phyloP scores from a whole-genome alignment of 257 asterid genomes.

The Solanum ahanhuiri region DNA sequence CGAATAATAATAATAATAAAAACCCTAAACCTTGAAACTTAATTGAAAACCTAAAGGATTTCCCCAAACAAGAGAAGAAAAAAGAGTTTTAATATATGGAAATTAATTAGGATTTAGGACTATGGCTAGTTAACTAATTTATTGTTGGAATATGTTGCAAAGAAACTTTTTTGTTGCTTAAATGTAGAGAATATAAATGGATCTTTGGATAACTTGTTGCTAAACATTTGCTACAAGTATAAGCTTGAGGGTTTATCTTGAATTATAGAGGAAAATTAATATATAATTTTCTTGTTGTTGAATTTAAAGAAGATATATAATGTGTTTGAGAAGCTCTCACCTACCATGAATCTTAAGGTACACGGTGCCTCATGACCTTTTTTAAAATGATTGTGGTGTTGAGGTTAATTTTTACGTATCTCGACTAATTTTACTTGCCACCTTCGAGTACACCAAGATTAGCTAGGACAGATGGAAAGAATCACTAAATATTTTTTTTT shows the following conservation, averaged over 20 bases:
- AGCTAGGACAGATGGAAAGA: too few species aligned
- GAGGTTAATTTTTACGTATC: too few species aligned
- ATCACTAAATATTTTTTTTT: too few species aligned
- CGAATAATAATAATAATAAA: background rate
- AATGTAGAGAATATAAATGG: constrained; percentile 8
- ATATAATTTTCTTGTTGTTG: constrained; percentile 7
- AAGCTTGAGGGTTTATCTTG: background rate
- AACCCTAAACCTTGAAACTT: constrained; percentile 22
- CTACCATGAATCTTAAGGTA: constrained; percentile 55
- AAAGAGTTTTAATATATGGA: too few species aligned
- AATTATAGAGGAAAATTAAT: background rate
- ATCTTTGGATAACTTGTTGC: constrained; percentile 1
- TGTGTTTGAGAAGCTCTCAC: constrained; percentile 39
- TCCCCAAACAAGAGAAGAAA: background rate
- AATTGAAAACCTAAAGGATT: background rate
- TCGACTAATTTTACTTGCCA: too few species aligned
- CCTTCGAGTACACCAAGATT: too few species aligned
- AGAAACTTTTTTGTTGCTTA: constrained; percentile 3
- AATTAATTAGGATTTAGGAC: background rate
- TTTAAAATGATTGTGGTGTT: too few species aligned
- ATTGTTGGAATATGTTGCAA: background rate
- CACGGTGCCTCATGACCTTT: constrained; percentile 27
- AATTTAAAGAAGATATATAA: constrained; percentile 15
- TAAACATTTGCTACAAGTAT: background rate
- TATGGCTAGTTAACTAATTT: background rate